A percentile compares a stretch with the other conserved stretches of the same genome.
phyloP scores from a whole-genome alignment of 208 protist species.

The Crithidia expoeki region DNA sequence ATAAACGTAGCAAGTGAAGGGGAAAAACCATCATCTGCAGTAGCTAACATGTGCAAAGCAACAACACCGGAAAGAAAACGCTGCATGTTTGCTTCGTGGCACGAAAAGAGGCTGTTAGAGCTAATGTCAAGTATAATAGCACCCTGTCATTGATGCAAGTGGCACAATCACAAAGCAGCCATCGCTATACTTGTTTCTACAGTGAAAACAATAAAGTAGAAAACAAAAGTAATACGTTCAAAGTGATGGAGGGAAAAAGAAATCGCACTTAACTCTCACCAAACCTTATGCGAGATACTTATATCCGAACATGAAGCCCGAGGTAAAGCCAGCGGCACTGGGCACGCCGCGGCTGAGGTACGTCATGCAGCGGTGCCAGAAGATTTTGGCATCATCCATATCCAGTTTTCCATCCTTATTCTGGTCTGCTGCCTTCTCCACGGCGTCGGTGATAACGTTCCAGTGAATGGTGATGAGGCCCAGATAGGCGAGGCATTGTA shows the following conservation, averaged over 20 bases:
- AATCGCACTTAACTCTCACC: background rate
- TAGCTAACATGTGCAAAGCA: background rate
- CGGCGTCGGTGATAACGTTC: conserved; percentile 47
- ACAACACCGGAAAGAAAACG: no score
- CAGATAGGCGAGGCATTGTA: conserved; percentile 63
- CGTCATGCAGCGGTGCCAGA: conserved; percentile 42
- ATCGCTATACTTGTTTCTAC: no score
- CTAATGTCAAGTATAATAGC: no score
- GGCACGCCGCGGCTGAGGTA: conserved; percentile 50
- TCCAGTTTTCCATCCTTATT: conserved; percentile 67
- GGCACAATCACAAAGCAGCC: no score
- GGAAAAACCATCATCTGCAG: background rate
- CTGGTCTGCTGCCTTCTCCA: conserved; percentile 47
- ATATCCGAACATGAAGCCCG: conserved; percentile 55
- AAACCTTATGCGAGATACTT: conserved; percentile 50
- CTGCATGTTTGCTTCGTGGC: no score
- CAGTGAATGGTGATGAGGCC: conserved; percentile 74
- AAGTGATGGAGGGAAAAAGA: background rate
- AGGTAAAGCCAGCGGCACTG: conserved; percentile 57
- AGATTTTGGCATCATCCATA: conserved; percentile 47
- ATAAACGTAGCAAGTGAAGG: background rate
- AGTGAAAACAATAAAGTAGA: conserved; percentile 1
- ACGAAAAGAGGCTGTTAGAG: no score
- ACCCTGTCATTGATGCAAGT: no score
- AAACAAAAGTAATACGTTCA: background rate